Evolutionary conservation across 805 yeast species (phyloP), one percentile per base, ranked within the genome.

Genomic region (Priceomyces carsonii): DNA sequence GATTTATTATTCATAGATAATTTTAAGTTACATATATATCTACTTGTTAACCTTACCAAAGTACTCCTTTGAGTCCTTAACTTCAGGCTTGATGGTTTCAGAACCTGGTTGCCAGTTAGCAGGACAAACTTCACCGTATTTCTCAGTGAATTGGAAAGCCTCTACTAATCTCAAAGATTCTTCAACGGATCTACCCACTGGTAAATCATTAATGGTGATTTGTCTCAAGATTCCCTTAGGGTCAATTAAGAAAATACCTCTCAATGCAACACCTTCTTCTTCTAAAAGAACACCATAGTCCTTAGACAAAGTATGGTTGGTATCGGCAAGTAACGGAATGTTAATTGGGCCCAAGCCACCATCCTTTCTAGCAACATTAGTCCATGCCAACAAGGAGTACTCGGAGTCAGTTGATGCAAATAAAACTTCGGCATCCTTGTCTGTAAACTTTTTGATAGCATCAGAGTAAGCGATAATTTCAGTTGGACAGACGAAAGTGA

Each of bases 401-500:
- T 93, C 97, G 41, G 98, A 91, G 75, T 93, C 99, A 53, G 97
- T 91, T 44, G 98, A 91, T 52, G 98, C 97, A 55, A 93, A 89
- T 61, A 93, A 79, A 35, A 93, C 82, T 74, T 88, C 86, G 51
- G 88, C 80, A 59, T 82, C 91, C 64, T 87, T 83, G 51, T 79
- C 95, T 55, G 84, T 67, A 73, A 93, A 93, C 77, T 83, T 82
- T 76, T 82, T 80, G 55, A 80, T 85, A 53, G 97, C 96, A 55
- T 91, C 96, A 47, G 96, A 86, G 84, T 89, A 93, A 54, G 98
- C 98, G 70, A 93, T 82, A 76, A 93, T 90, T 78, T 93, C 98
- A 53, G 99, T 93, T 69, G 99, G 99, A 75, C 99, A 93, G 47
- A 93, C 98, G 55, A 93, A 93, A 43, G 99, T 93, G 90, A 93